These are phyloP conservation scores for Lipomyces mesembrius DNA, from an alignment of 805 yeast genomes.

Conservation along the genomic window DNA sequence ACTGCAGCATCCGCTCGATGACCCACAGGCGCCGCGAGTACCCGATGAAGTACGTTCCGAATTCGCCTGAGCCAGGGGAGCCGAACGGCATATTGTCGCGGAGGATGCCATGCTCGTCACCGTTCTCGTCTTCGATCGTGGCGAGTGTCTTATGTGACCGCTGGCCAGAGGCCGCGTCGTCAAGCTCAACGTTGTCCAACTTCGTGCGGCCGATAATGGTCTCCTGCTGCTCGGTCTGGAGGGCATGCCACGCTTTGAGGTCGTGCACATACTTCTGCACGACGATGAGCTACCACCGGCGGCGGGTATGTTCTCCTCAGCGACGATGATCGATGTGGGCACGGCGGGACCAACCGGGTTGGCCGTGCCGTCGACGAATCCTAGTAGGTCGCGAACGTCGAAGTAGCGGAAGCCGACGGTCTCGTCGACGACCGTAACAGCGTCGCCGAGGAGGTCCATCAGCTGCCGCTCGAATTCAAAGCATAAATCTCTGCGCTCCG, in stretches of 20 bases:
- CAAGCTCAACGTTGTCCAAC: conserved; percentile 36
- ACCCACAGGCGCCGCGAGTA: conserved; percentile 26
- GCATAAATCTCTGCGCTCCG: conserved; percentile 37
- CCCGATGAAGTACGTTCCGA: conserved; percentile 41
- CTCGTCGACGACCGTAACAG: conserved; percentile 38
- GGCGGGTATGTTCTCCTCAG: conserved; percentile 24
- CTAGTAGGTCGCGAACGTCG: conserved; percentile 40
- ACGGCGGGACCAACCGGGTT: conserved; percentile 36
- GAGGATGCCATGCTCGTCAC: conserved; percentile 37
- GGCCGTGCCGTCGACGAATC: conserved; percentile 41
- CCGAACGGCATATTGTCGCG: conserved; percentile 42
- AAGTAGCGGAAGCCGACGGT: conserved; percentile 40
- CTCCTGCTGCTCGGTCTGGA: conserved; percentile 37
- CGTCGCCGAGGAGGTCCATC: conserved; percentile 26
- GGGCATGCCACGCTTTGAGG: conserved; percentile 35
- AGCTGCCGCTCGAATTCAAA: conserved; percentile 37
- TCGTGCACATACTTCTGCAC: conserved; percentile 40
- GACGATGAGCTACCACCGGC: conserved; percentile 39
- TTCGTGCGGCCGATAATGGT: conserved; percentile 39
- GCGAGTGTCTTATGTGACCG: conserved; percentile 50
- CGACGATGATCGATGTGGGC: conserved; percentile 22
- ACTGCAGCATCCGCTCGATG: conserved; percentile 38
- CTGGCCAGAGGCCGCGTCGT: conserved; percentile 26
- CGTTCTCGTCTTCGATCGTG: conserved; percentile 69
- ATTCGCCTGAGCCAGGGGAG: conserved; percentile 34